Evolutionary conservation across 2,329 filamentous ascomycete species (phyloP).

Genomic region (Botrytis galanthina): DNA sequence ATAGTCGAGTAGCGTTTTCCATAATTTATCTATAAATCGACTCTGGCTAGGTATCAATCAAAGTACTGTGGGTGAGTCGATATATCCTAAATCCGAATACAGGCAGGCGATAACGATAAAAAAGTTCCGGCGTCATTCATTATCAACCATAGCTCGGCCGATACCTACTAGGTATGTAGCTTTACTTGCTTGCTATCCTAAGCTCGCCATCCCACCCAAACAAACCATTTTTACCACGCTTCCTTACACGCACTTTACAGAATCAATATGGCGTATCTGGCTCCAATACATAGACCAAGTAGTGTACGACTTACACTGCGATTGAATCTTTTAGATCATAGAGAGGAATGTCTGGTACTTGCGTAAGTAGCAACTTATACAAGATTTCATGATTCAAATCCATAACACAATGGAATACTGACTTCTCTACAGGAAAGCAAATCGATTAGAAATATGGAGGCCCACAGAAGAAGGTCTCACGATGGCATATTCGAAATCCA

Average conservation of each 20-base stretch:
- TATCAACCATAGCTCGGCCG: conserved; percentile 6
- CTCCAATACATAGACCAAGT: conserved; percentile 87
- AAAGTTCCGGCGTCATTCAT: conserved; percentile 17
- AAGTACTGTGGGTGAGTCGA: background rate
- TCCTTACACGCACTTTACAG: background rate
- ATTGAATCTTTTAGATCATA: conserved; percentile 68
- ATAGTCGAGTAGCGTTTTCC: background rate
- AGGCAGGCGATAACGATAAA: conserved; percentile 22
- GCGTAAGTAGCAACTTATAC: conserved; percentile 59
- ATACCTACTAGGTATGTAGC: conserved; percentile 7
- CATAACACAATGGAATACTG: conserved; percentile 25
- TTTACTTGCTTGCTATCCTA: background rate
- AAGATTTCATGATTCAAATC: background rate
- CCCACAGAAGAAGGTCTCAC: conserved; percentile 62
- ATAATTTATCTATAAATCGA: background rate
- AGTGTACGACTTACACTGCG: conserved; percentile 87
- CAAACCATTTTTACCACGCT: background rate
- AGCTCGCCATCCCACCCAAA: background rate
- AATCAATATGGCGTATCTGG: conserved; percentile 80
- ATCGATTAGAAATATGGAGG: conserved; percentile 81
- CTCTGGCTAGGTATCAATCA: background rate
- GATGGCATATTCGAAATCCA: conserved; percentile 64
- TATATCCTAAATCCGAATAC: conserved; percentile 15
- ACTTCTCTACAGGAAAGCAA: conserved; percentile 63
- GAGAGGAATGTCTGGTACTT: conserved; percentile 79